Base-by-base conservation (phyloP, 352 stramenopile genomes). In the Halophytophthora polymorphica region DNA sequence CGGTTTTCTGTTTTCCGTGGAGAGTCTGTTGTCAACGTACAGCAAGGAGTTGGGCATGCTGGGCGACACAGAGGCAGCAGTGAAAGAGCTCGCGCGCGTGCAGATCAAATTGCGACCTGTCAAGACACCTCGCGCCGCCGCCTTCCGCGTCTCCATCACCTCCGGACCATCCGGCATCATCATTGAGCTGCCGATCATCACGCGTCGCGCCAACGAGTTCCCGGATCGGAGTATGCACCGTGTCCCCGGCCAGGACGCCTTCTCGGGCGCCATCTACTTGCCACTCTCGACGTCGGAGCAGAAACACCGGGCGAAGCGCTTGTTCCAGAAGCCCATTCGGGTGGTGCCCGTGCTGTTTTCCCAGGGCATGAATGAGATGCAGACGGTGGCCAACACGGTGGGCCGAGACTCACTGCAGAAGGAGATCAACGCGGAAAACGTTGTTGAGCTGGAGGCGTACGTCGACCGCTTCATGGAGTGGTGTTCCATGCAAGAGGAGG, bases 321-420 rank as follows among this genome's bases (percentile, higher is more conserved):
- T 92, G 47, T 83, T 92, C 29, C 63, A 71, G 43, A 66, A 66
- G 18, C 51, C 61, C 1, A 88, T 94, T 58, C 52, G 45, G 6
- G 71, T 94, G n/a, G 73, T 88, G 8, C 76, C 84, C 3, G 71
- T 94, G 18, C 60, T 94, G 8, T 94, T 94, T 52, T 91, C 80
- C 2, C 84, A 97, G 43, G 90, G 91, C 34, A 84, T 98, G 68
- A 98, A 98, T 70, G 91, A 97, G 58, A 92, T 95, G 73, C 88
- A 97, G 64, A 97, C 88, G 18, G 76, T 98, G 6, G 87, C 87
- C 2, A 98, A 98, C 53, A 89, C 86, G 0, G 84, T 93, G 1
- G 81, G 84, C 25, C 85, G 77, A 33, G 71, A 81, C 15, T 66
- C 73, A 37, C 47, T 94, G 22, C 84, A 94, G 60, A 82, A 84